Evolutionary conservation across 2,329 filamentous ascomycete genomes (phyloP).

Genomic region (Botryotinia globosa): DNA sequence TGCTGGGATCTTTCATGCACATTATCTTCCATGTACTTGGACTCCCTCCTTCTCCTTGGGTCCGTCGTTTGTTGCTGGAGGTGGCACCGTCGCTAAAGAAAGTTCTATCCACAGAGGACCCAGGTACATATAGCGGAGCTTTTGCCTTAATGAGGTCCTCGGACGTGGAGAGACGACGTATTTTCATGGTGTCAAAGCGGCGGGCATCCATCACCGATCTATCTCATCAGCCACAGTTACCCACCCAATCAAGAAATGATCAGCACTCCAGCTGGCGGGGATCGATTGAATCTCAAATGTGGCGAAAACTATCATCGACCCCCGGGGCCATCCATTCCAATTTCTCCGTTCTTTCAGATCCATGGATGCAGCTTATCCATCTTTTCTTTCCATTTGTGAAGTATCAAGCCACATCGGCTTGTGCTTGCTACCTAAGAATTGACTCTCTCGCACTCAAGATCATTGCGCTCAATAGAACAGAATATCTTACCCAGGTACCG

Average conservation of each 20-base stretch:
- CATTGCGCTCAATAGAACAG: background rate
- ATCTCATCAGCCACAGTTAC: background rate
- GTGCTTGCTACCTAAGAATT: background rate
- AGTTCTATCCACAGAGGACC: background rate
- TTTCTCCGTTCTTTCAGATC: background rate
- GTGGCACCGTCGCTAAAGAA: conserved; percentile 11
- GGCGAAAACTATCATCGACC: background rate
- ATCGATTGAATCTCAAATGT: background rate
- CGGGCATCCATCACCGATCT: background rate
- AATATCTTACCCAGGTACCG: background rate
- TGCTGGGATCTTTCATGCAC: conserved; percentile 3
- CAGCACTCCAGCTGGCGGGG: no score
- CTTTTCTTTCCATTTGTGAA: background rate
- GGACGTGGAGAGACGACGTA: background rate
- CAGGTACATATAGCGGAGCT: background rate
- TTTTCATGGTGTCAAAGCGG: background rate
- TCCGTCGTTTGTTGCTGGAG: background rate
- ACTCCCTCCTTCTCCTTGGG: background rate
- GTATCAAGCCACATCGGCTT: background rate
- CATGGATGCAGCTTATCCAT: no score
- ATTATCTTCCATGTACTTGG: background rate
- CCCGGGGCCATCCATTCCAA: background rate
- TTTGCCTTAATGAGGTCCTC: background rate
- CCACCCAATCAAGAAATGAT: background rate
- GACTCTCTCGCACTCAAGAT: background rate